phyloP scores from a whole-genome alignment of 2,329 filamentous ascomycete species.

The Aspergillus aculeatinus region DNA sequence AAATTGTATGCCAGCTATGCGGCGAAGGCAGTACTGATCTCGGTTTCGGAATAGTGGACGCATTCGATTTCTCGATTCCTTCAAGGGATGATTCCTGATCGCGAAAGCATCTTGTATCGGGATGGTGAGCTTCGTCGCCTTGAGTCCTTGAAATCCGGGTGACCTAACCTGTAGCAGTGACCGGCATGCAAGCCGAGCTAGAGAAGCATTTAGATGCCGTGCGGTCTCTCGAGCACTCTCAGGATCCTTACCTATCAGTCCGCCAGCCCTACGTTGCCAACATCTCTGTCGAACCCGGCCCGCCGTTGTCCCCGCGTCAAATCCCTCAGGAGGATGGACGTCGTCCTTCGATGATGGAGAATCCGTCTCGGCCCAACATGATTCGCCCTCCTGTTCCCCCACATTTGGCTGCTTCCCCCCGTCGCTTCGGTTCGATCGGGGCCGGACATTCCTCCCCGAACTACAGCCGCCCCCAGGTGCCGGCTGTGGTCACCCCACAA shows the following conservation, averaged over 20 bases:
- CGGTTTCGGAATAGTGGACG: conserved; percentile 61
- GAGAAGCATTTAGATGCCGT: conserved; percentile 60
- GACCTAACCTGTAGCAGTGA: conserved; percentile 40
- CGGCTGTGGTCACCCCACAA: conserved; percentile 65
- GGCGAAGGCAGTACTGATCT: conserved; percentile 4
- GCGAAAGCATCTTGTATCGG: conserved; percentile 74
- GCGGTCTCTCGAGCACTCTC: conserved; percentile 57
- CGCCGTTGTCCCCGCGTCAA: conserved; percentile 84
- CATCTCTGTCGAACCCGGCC: conserved; percentile 61
- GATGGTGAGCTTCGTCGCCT: conserved; percentile 63
- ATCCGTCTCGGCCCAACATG: conserved; percentile 61
- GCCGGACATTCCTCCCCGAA: conserved; percentile 67
- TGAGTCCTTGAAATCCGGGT: background rate
- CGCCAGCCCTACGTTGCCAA: conserved; percentile 66
- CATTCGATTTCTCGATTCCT: conserved; percentile 78
- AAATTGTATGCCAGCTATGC: conserved; percentile 5
- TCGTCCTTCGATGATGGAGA: conserved; percentile 62
- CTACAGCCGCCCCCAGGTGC: conserved; percentile 68
- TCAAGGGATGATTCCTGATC: conserved; percentile 69
- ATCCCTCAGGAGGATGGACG: conserved; percentile 81
- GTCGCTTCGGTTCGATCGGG: conserved; percentile 85
- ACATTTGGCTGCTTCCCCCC: conserved; percentile 74
- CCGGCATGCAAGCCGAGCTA: conserved; percentile 63
- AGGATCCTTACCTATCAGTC: conserved; percentile 64
- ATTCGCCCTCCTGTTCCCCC: conserved; percentile 77